Evolutionary conservation across 1,139 yeast genomes (phyloP), one percentile per base, ranked within the genome.

Genomic region (Lodderomyces orthopsilosis): DNA sequence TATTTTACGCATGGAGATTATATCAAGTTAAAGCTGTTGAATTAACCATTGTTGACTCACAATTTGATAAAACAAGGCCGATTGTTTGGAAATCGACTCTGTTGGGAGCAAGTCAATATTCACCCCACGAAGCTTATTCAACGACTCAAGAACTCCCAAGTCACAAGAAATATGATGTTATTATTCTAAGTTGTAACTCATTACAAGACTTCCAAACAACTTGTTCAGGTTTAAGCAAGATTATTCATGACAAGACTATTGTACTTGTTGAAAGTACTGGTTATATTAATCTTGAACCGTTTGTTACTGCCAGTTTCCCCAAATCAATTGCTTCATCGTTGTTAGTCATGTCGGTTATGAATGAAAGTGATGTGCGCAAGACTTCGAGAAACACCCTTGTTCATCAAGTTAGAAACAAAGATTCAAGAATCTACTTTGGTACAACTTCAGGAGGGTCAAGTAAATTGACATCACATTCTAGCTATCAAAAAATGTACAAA

Each of bases 241-340:
- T 53, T 40, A 50, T 72, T 21, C 52, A 60, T 37, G 51, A 55
- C 15, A 53, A 63, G 35, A 70, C 88, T 19, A 65, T 80, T 33
- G 65, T 85, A 10, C 65, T 85, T 24, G 64, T 85, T 36, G 94
- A 85, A 61, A 77, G 83, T 45, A 79, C 88, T 1, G 88, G 88
- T 6, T 85, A 78, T 57, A 77, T 85, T 42, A 83, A 83, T 56
- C 61, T 85, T 47, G 91, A 85, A 58, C 85, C 88, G 10, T 85
- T 84, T 59, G 74, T 84, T 33, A 64, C 62, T 43, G 58, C 67
- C 49, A 62, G 63, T 44, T 59, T 66, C 37, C 60, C 63, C 6
- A 62, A 64, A 47, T 5, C 34, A 17, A 13, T 19, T 4, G 39
- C 38, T 24, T 45, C 51, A 40, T 49, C 75, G 40, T 61, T 66